Evolutionary conservation across 2,329 filamentous ascomycete genomes (phyloP), one percentile per base, ranked within the genome.

Genomic region (Fusarium sp.): DNA sequence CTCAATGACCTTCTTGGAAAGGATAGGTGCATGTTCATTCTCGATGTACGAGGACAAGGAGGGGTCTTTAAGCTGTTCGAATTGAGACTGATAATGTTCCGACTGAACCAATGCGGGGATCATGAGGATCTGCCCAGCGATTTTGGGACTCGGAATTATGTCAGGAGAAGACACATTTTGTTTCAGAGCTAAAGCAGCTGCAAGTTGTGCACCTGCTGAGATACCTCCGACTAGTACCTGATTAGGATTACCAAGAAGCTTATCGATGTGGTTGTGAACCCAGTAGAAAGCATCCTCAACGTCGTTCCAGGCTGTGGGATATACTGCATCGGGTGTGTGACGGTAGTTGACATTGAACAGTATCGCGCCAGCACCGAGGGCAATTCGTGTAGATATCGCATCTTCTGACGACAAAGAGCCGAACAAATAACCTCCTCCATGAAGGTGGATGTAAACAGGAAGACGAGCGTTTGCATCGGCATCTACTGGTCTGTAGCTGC

Each of bases 271-370:
- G 5, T 59, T 47, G 51, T 87, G 82, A 0, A 87, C 69, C 88
- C 87, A 90, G 16, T 81, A 77, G 25, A 88, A 85, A 0, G 83
- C 83, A 55, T 89, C 87, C 66, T 87, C 82, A 0, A 79, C 76
- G 54, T 90, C 88, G 49, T 84, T 60, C 82, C 83, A 87, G 0
- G 84, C 81, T 0, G 81, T 84, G 0, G 88, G 88, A 61, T 84
- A 89, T 0, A 59, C 67, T 63, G 82, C 75, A 57, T 88, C 83
- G 0, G 87, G 87, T 0, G 86, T 87, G 74, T 89, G 87, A 2
- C 88, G 84, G 73, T 89, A 89, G 59, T 87, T 86, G n/a, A 88
- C 78, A 58, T 87, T 86, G 7, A 89, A 58, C 0, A 89, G 85
- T 0, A 84, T 73, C 4, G 83, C 79, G 4, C 75, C 74, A 0